Base-by-base conservation (phyloP, 2,329 filamentous ascomycete species). In the Arthroderma sp. region DNA sequence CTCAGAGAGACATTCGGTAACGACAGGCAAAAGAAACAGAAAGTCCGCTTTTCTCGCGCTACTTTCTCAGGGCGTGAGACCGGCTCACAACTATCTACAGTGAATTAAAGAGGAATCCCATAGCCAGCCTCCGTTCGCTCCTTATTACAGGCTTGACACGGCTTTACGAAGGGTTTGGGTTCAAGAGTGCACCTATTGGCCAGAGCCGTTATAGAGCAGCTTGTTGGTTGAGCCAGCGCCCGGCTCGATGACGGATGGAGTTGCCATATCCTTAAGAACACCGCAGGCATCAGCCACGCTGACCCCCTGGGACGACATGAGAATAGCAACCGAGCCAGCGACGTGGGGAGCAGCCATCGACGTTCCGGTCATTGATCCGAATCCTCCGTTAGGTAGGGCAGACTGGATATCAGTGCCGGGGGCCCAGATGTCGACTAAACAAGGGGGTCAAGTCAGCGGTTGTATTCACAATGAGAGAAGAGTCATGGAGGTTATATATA, bases 361-460 rank as follows among this genome's bases (percentile, higher is more conserved):
- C 41, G 69, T 71, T 51, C 69, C 68, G 21, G 67, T 70, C 54
- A 70, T 66, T 57, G 63, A 63, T 63, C 80, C 77, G 62, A 77
- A 73, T 58, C 76, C 72, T 37, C 72, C 74, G 59, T 69, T 68
- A 25, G 70, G 73, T 75, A 76, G 81, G 8, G 78, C 65, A 35
- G 72, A 76, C 8, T 78, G 69, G 58, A 83, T 75, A 61, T 74
- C 61, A 60, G 77, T 72, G 35, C 80, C 80, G 0, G 80, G 80
- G 13, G 79, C 80, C 63, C 78, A 82, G 64, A 83, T 68, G 64
- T 82, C 79, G 44, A 81, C 74, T 59, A n/a, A 55, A 47, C 13
- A 44, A 44, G 9, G 57, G 35, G 43, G 43, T 38, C 35, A n/a
- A 38, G 15, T 38, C 35, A 38, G 35, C 28, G 28, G 28, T 7